These are phyloP conservation scores for Ilex paraguariensis DNA, from an alignment of 305 asterid genomes.

Conservation along the genomic window DNA sequence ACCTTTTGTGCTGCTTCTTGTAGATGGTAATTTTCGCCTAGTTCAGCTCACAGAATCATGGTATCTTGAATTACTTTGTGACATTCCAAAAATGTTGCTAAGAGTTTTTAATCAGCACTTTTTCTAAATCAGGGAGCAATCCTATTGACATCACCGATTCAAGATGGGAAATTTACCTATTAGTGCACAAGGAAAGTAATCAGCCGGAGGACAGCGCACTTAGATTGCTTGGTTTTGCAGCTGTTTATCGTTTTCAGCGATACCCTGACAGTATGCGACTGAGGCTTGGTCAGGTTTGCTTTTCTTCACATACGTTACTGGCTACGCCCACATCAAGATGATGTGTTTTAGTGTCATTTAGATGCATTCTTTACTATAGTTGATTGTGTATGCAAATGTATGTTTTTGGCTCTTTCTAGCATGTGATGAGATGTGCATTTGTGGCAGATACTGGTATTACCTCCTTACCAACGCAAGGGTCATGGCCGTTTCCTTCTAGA, in stretches of 20 bases:
- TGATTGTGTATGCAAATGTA: not conserved
- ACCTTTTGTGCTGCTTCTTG: conserved; percentile 83
- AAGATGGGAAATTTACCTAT: conserved; percentile 72
- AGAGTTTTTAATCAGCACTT: not conserved
- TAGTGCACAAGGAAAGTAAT: conserved; percentile 33
- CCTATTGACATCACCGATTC: conserved; percentile 85
- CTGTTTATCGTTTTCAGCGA: conserved; percentile 68
- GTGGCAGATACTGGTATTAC: conserved; percentile 67
- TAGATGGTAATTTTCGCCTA: conserved; percentile 58
- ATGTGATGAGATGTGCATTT: conserved; percentile 14
- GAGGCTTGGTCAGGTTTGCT: conserved; percentile 86
- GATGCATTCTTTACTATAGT: not conserved
- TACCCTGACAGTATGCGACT: conserved; percentile 66
- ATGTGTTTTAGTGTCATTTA: not conserved
- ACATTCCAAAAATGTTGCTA: not conserved
- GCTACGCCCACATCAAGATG: no score
- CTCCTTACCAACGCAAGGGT: conserved; percentile 83
- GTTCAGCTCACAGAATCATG: not conserved
- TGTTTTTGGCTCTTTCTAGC: conserved; percentile 4
- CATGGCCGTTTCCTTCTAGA: conserved; percentile 61
- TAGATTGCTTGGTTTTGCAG: conserved; percentile 64
- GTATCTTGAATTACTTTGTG: not conserved
- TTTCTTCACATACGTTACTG: not conserved
- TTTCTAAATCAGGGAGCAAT: conserved; percentile 75
- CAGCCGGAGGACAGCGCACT: conserved; percentile 29